Evolutionary conservation across 2,329 filamentous ascomycete genomes (phyloP), one percentile per base, ranked within the genome.

Genomic region (Tolypocladium sp.): DNA sequence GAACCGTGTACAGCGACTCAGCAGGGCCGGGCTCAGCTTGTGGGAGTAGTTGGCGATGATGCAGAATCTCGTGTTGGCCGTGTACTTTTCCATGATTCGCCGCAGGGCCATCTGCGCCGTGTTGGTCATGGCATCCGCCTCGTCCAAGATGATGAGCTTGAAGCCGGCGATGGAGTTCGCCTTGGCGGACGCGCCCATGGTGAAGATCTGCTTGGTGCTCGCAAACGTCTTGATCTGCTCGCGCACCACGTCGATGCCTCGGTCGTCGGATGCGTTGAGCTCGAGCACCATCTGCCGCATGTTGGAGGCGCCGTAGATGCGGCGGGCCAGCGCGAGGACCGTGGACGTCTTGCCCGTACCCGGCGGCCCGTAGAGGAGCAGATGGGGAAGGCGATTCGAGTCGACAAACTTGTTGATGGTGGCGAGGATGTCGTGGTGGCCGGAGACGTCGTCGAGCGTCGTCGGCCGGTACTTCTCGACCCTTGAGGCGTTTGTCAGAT

Each of bases 151-250:
- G 70, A 99, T 97, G 66, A 99, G 85, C 78, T 99, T 99, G 80
- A 89, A 99, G 4, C 84, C 84, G 0, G 90, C 91, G 33, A 93
- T 74, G 15, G 82, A 76, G 38, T 76, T 68, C 27, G 71, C 61
- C 56, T 69, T 71, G 7, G 79, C 69, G 40, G 76, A 76, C 2
- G 82, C 76, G n/a, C 83, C 85, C 70, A 82, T 76, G 17, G 77
- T 80, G 77, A 99, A 99, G 68, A 99, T 99, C 71, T 99, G 94
- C 75, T 96, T 97, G 9, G 94, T 99, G 66, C 90, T 95, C 46
- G 91, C 93, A 76, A 99, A 99, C 0, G 94, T 99, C 82, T 97
- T 99, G 83, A 99, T 99, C 76, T 99, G 94, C 77, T 99, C 94
- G 65, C 92, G 85, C 59, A 99, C 94, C 2, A 99, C 94, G 65